A percentile compares a stretch with the other conserved stretches of the same genome.
phyloP scores from a whole-genome alignment of 331 rosid species.

The Quercus phellos region DNA sequence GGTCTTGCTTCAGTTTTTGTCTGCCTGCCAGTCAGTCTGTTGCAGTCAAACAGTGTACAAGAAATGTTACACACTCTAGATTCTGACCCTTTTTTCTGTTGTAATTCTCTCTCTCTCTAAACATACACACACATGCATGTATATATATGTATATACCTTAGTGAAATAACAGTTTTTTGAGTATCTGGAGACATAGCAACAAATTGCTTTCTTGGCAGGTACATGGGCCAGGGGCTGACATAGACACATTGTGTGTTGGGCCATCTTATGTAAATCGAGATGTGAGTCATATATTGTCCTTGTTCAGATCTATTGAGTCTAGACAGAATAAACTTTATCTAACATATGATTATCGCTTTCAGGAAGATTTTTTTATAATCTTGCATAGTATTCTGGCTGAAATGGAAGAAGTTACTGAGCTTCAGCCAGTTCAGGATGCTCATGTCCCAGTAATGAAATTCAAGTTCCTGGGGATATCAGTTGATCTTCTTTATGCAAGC shows the following conservation, averaged over 20 bases:
- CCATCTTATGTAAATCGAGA: conserved; percentile 87
- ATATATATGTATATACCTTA: not conserved
- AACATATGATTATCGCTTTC: conserved; percentile 19
- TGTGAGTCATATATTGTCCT: conserved; percentile 34
- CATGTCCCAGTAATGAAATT: conserved; percentile 98
- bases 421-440: conserved; percentile 87
- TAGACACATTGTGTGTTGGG: conserved; percentile 82
- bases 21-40: not conserved
- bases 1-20: not conserved
- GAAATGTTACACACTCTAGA: not conserved
- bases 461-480: conserved; percentile 85
- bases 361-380: conserved; percentile 81
- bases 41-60: not conserved
- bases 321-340: conserved; percentile 10
- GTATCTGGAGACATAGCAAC: conserved; percentile 15
- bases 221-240: conserved; percentile 86
- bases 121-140: not conserved
- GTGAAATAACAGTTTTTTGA: not conserved
- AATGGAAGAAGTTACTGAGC: conserved; percentile 85
- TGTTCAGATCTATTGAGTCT: conserved; percentile 10
- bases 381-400: conserved; percentile 74
- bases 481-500: conserved; percentile 91
- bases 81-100: not conserved
- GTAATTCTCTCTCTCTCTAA: not conserved
- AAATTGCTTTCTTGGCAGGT: conserved; percentile 47